These are phyloP conservation scores for Lithohypha guttulata DNA, from an alignment of 2,329 filamentous ascomycete genomes.

Conservation along the genomic window DNA sequence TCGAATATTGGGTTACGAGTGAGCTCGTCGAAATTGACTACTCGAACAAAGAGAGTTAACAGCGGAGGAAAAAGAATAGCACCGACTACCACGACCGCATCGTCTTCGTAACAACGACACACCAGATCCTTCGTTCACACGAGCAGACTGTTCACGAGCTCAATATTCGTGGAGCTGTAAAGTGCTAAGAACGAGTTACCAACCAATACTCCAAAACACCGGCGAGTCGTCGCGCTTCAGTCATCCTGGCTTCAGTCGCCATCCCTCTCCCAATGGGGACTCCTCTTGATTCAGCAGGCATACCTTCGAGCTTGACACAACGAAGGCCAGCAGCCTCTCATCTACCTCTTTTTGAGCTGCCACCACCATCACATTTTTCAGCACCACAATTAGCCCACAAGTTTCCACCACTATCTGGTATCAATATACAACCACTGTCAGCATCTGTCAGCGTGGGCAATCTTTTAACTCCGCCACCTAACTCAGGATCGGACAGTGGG, in stretches of 20 bases:
- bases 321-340: constrained; percentile 59
- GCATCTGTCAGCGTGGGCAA: constrained; percentile 48
- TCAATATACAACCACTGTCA: constrained; percentile 30
- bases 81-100: background rate
- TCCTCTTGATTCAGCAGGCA: constrained; percentile 49
- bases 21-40: no score
- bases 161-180: constrained; percentile 28
- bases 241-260: constrained; percentile 53
- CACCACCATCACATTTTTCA: constrained; percentile 45
- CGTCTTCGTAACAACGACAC: background rate
- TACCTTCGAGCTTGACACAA: constrained; percentile 56
- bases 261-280: constrained; percentile 52
- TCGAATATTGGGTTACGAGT: no score
- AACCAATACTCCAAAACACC: background rate
- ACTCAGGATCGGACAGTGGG: constrained; percentile 36
- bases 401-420: constrained; percentile 32
- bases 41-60: background rate
- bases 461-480: constrained; percentile 52
- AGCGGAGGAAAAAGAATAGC: background rate
- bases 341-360: constrained; percentile 59
- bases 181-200: constrained; percentile 25
- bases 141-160: background rate
- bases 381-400: constrained; percentile 40
- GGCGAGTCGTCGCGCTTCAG: constrained; percentile 24
- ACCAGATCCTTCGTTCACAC: no score